Percentiles rank a stretch among this genome's conserved stretches.
These are phyloP conservation scores for Rehmannia glutinosa DNA, from an alignment of 257 asterid genomes.

Conservation along the genomic window DNA sequence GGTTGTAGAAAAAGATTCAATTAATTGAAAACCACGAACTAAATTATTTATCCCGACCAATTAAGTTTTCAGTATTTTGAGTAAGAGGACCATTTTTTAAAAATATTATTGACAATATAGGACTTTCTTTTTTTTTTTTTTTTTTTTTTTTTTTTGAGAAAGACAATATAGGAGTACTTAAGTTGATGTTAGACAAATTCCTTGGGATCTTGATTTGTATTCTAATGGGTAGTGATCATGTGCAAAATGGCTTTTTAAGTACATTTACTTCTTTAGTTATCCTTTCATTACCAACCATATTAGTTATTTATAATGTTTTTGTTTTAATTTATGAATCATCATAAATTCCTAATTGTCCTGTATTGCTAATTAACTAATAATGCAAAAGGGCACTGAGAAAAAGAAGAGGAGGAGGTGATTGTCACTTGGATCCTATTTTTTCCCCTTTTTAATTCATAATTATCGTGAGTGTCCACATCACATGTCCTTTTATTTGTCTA, in stretches of 20 bases:
- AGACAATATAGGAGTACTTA: no score
- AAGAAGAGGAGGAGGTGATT: neutral
- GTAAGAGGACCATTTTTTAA: no score
- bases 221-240: slow-evolving; percentile 14
- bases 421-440: slow-evolving; percentile 3
- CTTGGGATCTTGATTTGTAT: slow-evolving; percentile 16
- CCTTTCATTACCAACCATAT: neutral
- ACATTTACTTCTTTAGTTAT: slow-evolving; percentile 4
- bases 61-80: no score
- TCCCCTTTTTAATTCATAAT: neutral
- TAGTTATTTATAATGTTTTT: neutral
- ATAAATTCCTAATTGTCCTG: slow-evolving; percentile 8
- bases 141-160: no score
- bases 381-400: slow-evolving; percentile 9
- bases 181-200: no score
- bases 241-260: slow-evolving; percentile 10
- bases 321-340: no score
- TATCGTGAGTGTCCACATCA: slow-evolving; percentile 37
- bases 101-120: no score
- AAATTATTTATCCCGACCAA: no score
- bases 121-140: no score
- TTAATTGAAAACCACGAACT: no score
- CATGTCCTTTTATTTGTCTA: slow-evolving; percentile 30
- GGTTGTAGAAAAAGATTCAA: no score
- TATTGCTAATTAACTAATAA: slow-evolving; percentile 2